Percentiles rank a stretch among this genome's conserved stretches.
Conservation (phyloP, 1,284 basidiomycete species). For the Cutaneotrichosporon cyanovorans region DNA sequence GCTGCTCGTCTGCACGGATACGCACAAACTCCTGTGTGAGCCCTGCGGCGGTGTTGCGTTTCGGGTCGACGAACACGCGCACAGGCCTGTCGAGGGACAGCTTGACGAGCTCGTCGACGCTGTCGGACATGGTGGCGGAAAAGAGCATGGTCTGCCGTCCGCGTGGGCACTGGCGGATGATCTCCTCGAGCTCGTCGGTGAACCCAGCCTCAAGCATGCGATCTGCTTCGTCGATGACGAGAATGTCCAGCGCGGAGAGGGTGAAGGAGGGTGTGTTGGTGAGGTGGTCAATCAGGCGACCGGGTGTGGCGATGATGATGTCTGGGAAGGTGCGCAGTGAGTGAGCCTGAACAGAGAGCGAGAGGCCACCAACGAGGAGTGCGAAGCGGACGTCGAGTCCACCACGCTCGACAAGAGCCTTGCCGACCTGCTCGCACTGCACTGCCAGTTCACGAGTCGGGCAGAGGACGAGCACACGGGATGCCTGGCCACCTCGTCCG, state of each 20-base stretch:
- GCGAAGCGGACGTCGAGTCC: conserved; percentile 85
- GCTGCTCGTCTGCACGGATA: conserved; percentile 64
- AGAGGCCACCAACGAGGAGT: conserved; percentile 86
- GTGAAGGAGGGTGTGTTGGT: conserved; percentile 92
- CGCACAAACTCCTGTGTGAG: conserved; percentile 93
- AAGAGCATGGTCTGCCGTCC: conserved; percentile 97
- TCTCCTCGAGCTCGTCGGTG: conserved; percentile 89
- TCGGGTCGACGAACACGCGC: conserved; percentile 90
- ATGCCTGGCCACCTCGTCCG: conserved; percentile 71
- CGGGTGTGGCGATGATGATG: conserved; percentile 88
- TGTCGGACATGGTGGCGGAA: conserved; percentile 96
- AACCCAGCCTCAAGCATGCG: conserved; percentile 97
- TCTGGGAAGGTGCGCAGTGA: conserved; percentile 80
- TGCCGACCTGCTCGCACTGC: conserved; percentile 87
- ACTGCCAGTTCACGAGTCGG: conserved; percentile 92
- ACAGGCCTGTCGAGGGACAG: conserved; percentile 89
- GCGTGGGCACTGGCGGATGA: conserved; percentile 78
- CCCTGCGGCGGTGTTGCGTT: conserved; percentile 77
- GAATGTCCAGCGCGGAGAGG: conserved; percentile 83
- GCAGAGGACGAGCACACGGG: conserved; percentile 84
- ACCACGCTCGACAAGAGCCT: conserved; percentile 60
- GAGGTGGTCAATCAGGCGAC: conserved; percentile 92
- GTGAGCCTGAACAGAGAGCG: conserved; percentile 81
- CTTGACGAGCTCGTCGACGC: conserved; percentile 83
- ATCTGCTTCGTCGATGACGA: conserved; percentile 95